Evolutionary conservation across 108 stramenopile species (phyloP).

Genomic region (Nannochloropsis salina): DNA sequence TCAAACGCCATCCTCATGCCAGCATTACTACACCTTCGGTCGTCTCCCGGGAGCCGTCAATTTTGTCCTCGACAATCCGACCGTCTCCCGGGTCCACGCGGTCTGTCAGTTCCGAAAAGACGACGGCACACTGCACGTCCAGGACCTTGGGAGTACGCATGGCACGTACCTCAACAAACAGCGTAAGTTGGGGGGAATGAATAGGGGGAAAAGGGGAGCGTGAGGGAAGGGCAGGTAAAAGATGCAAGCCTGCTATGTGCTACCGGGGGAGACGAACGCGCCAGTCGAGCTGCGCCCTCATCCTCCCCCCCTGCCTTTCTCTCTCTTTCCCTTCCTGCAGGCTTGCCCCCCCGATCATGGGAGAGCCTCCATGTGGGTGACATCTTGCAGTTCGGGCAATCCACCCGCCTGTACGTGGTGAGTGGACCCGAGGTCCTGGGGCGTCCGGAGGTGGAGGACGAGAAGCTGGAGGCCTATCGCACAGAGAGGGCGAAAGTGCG

Average conservation of each 20-base stretch:
- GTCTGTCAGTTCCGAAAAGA: slow-evolving; percentile 33
- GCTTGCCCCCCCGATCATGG: slow-evolving; percentile 14
- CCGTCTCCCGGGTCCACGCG: slow-evolving; percentile 42
- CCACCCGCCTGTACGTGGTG: slow-evolving; percentile 42
- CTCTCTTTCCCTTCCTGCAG: not conserved
- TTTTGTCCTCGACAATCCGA: slow-evolving; percentile 27
- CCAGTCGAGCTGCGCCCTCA: not conserved
- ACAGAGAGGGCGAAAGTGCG: not conserved
- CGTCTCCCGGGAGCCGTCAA: not conserved
- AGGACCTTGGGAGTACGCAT: slow-evolving; percentile 44
- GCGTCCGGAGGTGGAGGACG: slow-evolving; percentile 41
- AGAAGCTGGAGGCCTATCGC: slow-evolving; percentile 26
- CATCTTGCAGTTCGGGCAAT: slow-evolving; percentile 42
- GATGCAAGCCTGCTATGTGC: too few species aligned
- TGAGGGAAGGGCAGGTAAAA: not conserved
- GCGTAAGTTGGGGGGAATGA: not conserved
- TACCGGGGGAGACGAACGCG: too few species aligned
- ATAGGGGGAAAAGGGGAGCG: not conserved
- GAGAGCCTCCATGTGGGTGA: slow-evolving; percentile 35
- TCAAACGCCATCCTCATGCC: not conserved
- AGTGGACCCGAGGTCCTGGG: slow-evolving; percentile 31
- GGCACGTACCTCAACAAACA: slow-evolving; percentile 42
- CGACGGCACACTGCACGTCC: slow-evolving; percentile 30
- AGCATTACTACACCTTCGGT: slow-evolving; percentile 15
- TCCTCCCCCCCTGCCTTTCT: not conserved